These are phyloP conservation scores for Lodderomyces beijingensis DNA, from an alignment of 1,139 yeast genomes.

Conservation along the genomic window DNA sequence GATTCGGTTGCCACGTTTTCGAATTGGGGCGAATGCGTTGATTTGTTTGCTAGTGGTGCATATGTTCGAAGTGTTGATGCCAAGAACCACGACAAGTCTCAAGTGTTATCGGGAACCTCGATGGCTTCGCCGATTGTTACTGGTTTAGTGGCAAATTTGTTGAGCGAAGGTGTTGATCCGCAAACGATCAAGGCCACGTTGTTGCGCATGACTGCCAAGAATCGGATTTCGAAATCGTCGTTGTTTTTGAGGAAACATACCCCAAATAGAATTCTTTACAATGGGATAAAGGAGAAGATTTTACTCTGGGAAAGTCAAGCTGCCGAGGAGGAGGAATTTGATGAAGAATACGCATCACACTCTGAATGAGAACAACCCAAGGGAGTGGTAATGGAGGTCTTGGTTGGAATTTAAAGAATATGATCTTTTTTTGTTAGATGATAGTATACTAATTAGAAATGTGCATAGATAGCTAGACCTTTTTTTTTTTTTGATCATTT, in stretches of 20 bases:
- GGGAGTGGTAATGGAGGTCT: no score
- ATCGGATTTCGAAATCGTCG: slow-evolving; percentile 32
- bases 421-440: no score
- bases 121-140: slow-evolving; percentile 83
- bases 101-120: slow-evolving; percentile 72
- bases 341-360: no score
- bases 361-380: no score
- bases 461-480: not conserved
- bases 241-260: slow-evolving; percentile 28
- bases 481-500: not conserved
- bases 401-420: no score
- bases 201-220: slow-evolving; percentile 31
- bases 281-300: slow-evolving; percentile 19
- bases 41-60: slow-evolving; percentile 79
- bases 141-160: slow-evolving; percentile 61
- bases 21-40: slow-evolving; percentile 88
- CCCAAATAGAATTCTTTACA: slow-evolving; percentile 38
- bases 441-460: not conserved
- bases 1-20: slow-evolving; percentile 72
- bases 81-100: slow-evolving; percentile 23
- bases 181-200: slow-evolving; percentile 36
- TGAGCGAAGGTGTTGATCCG: slow-evolving; percentile 56
- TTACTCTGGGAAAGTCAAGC: slow-evolving; percentile 14
- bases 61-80: slow-evolving; percentile 48
- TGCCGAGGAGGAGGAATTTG: no score